A percentile compares a stretch with the other conserved stretches of the same genome.
Evolutionary conservation across 306 rosid species (phyloP).

Genomic region (Vigna radiata): DNA sequence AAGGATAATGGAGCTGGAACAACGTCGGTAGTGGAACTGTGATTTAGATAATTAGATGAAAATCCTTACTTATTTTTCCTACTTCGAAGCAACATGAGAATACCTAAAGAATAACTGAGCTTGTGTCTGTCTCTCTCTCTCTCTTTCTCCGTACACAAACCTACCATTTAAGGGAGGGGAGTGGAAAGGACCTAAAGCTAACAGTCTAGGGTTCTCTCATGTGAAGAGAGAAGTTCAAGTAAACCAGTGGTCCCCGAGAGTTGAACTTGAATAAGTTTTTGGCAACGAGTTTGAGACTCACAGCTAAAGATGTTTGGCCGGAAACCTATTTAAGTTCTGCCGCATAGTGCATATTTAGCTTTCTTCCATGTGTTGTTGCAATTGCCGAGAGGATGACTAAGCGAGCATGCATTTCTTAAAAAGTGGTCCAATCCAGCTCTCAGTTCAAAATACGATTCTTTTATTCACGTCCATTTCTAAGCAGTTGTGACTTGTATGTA

Average conservation of each 20-base stretch:
- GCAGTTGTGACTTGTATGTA: background rate
- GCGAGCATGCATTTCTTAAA: background rate
- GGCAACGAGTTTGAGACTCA: background rate
- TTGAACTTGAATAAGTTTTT: background rate
- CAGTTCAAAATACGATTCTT: constrained; percentile 11
- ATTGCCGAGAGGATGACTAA: constrained; percentile 14
- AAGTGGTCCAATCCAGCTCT: constrained; percentile 34
- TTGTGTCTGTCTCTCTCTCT: background rate
- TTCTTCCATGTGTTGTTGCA: constrained; percentile 25
- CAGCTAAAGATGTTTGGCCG: background rate
- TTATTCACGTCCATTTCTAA: background rate
- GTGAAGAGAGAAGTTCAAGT: constrained; percentile 18
- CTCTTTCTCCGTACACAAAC: background rate
- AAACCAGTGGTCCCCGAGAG: constrained; percentile 26
- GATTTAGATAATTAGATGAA: background rate
- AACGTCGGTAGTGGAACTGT: background rate
- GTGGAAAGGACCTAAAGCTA: background rate
- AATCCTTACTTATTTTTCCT: background rate
- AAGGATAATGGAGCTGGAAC: background rate
- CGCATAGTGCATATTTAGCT: background rate
- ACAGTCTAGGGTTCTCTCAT: constrained; percentile 4
- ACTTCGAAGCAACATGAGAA: background rate
- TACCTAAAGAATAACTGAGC: background rate
- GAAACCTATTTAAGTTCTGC: constrained; percentile 12
- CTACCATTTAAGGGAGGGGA: background rate